Percentiles rank a stretch among this genome's conserved stretches.
Evolutionary conservation across 106 monocot species (phyloP).

Genomic region (Dendrobium nobile): DNA sequence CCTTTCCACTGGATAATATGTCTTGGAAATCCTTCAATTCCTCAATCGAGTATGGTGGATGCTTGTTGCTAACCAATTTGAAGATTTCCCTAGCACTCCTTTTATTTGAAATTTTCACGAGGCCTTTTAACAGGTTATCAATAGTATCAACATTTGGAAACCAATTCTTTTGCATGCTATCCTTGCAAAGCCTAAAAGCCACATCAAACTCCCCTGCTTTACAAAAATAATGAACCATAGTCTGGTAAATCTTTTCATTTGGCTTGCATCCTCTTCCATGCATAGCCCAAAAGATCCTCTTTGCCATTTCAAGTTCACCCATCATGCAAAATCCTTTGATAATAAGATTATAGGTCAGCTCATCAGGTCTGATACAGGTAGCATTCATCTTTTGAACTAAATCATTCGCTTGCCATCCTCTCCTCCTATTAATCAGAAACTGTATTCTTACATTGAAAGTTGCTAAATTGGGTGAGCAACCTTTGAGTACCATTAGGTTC

Average conservation of each 20-base stretch:
- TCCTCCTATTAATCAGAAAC: conserved; percentile 55
- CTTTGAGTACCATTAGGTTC: conserved; percentile 82
- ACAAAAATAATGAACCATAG: conserved; percentile 92
- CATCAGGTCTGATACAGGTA: conserved; percentile 57
- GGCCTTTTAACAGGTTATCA: conserved; percentile 48
- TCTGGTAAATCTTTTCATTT: conserved; percentile 80
- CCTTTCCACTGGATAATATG: conserved; percentile 24
- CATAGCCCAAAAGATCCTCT: conserved; percentile 59
- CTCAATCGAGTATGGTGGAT: conserved; percentile 45
- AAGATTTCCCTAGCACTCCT: conserved; percentile 57
- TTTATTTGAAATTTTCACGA: conserved; percentile 45
- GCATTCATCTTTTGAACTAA: conserved; percentile 56
- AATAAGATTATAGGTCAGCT: conserved; percentile 80
- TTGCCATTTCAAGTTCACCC: conserved; percentile 75
- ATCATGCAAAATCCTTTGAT: conserved; percentile 86
- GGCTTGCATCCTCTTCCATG: conserved; percentile 62
- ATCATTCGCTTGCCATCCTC: conserved; percentile 65
- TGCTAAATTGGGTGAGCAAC: conserved; percentile 70
- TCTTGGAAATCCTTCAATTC: conserved; percentile 34
- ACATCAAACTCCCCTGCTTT: conserved; percentile 61
- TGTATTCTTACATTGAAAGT: conserved; percentile 92
- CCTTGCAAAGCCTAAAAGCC: conserved; percentile 78
- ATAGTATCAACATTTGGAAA: conserved; percentile 63
- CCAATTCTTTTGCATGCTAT: conserved; percentile 86
- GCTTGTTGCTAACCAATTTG: conserved; percentile 43